Conservation (phyloP, 805 yeast species). For the Cyberlindnera bimundalis region DNA sequence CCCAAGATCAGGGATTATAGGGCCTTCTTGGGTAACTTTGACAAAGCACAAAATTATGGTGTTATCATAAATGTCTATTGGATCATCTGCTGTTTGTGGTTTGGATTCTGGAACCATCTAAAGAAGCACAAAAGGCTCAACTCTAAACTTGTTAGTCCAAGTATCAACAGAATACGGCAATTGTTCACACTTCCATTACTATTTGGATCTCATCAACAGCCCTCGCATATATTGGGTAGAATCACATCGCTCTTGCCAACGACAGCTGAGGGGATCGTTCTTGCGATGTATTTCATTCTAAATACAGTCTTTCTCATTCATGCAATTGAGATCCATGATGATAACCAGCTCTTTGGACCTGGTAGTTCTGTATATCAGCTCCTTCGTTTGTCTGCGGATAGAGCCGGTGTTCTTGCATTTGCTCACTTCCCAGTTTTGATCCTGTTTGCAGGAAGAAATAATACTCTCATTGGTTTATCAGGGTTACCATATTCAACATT, state of each 20-base stretch:
- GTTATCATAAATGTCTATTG: conserved; percentile 22
- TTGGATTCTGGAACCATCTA: conserved; percentile 21
- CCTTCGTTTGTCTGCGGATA: conserved; percentile 15
- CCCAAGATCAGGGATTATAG: conserved; percentile 21
- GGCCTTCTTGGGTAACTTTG: conserved; percentile 27
- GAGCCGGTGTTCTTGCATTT: conserved; percentile 29
- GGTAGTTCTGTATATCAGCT: conserved; percentile 10
- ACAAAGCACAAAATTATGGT: conserved; percentile 23
- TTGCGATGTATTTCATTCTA: conserved; percentile 30
- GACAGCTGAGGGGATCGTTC: conserved; percentile 26
- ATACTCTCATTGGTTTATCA: conserved; percentile 54
- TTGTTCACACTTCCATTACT: conserved; percentile 20
- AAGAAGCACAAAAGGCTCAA: conserved; percentile 18
- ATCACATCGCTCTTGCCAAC: conserved; percentile 24
- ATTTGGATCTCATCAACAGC: conserved; percentile 22
- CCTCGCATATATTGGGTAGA: conserved; percentile 9
- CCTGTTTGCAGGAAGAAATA: conserved; percentile 71
- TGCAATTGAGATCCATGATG: conserved; percentile 14
- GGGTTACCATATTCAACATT: conserved; percentile 65
- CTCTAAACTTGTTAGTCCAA: conserved; percentile 13
- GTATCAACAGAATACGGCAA: conserved; percentile 17
- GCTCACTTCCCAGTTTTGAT: conserved; percentile 51
- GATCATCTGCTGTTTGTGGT: conserved; percentile 15
- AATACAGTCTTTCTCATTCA: conserved; percentile 13
- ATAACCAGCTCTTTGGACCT: conserved; percentile 21